These are phyloP conservation scores for Friedmanniomyces endolithicus DNA, from an alignment of 495 filamentous ascomycete genomes.

Conservation along the genomic window DNA sequence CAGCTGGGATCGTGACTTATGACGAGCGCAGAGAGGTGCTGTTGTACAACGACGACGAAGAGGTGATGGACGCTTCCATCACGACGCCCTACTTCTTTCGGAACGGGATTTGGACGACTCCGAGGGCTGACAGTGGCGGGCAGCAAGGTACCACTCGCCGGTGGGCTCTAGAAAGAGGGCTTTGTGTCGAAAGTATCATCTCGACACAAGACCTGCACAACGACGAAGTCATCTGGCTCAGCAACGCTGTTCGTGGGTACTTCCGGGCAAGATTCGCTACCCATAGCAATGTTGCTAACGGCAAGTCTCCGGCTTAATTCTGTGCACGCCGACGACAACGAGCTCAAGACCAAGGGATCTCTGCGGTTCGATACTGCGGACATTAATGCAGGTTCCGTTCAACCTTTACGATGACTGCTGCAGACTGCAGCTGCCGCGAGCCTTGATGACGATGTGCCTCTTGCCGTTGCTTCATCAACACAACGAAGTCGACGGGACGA, in stretches of 20 bases:
- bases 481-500: no score
- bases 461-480: no score
- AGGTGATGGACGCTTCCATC: conserved; percentile 78
- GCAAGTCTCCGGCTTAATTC: neutral
- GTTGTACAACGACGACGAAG: conserved; percentile 49
- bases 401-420: no score
- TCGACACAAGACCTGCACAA: conserved; percentile 43
- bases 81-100: conserved; percentile 72
- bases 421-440: no score
- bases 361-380: no score
- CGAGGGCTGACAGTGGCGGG: conserved; percentile 53
- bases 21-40: conserved; percentile 56
- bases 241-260: conserved; percentile 76
- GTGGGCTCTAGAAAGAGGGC: conserved; percentile 56
- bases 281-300: neutral
- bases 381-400: no score
- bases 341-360: neutral
- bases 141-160: conserved; percentile 70
- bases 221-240: conserved; percentile 72
- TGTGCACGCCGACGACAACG: neutral
- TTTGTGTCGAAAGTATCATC: conserved; percentile 52
- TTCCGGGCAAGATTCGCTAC: conserved; percentile 24
- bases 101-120: conserved; percentile 54
- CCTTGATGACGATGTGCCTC: no score
- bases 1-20: conserved; percentile 39